These are phyloP conservation scores for Stenocarpella maydis DNA, from an alignment of 2,329 filamentous ascomycete genomes.

Conservation along the genomic window DNA sequence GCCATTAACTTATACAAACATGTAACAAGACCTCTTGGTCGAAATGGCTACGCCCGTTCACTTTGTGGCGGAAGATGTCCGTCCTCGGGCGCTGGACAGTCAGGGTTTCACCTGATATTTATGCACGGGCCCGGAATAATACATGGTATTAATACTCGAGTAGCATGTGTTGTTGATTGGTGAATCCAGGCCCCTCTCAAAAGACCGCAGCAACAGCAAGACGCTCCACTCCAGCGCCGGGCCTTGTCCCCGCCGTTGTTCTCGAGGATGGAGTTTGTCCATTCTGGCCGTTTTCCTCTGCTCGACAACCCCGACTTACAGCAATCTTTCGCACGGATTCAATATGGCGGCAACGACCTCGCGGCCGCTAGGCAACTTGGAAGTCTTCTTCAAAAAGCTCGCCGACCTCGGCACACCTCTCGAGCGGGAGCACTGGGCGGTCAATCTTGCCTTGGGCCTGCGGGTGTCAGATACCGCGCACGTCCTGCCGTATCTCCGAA, in stretches of 20 bases:
- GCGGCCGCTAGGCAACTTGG: conserved; percentile 7
- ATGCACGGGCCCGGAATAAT: no score
- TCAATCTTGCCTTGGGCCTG: background rate
- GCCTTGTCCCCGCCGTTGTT: background rate
- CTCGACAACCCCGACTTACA: background rate
- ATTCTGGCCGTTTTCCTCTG: background rate
- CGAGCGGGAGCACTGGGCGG: background rate
- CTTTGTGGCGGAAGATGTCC: no score
- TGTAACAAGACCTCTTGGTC: no score
- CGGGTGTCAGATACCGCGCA: background rate
- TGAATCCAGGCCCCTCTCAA: background rate
- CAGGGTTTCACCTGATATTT: no score
- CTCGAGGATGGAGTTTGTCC: background rate
- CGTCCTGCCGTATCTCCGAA: conserved; percentile 30
- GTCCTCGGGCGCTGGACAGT: no score
- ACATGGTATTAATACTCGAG: no score
- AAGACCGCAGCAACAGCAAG: background rate
- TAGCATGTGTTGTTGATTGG: no score
- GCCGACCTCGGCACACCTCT: background rate
- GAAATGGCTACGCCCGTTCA: no score
- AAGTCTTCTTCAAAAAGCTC: conserved; percentile 8
- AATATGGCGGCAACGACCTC: background rate
- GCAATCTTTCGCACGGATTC: background rate
- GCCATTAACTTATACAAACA: no score
- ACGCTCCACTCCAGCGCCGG: background rate